Evolutionary conservation across 768 basidiomycete species (phyloP), one percentile per base, ranked within the genome.

Genomic region (Lanmaoa pseudosensibilis): DNA sequence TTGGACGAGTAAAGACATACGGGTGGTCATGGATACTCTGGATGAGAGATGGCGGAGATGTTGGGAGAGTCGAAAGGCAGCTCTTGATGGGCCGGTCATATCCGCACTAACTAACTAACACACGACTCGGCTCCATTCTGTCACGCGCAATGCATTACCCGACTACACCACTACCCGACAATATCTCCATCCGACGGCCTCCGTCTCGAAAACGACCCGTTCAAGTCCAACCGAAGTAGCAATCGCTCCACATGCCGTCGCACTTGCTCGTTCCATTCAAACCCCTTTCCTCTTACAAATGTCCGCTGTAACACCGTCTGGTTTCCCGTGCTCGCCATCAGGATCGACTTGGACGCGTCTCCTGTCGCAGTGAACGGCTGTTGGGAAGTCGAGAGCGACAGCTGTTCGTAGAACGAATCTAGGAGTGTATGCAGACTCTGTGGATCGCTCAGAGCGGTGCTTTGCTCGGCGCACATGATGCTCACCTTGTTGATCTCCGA

Each of bases 141-240:
- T n/a, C 46, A 45, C 58, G 48, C 58, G 53, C 21, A 30, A 19
- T 4, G 3, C 19, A 30, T 30, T 8, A 30, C 27, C 27, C 27
- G 27, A 30, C 27, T 4, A 27, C 5, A 27, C 16, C 19, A 13
- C 45, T 48, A 38, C 4, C 21, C 47, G 5, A 55, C 30, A 16
- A 19, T 16, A 1, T 52, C 48, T 10, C 13, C 36, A 6, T 40
- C 60, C 34, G 19, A 69, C 39, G 15, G 6, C 21, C 73, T 71
- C 13, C 78, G 77, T 33, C 76, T 81, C 16, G 89, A 89, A 60
- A 90, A 83, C 45, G 78, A 82, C 13, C 87, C 90, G 63, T 92
- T 94, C 69, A 94, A 90, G 72, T 96, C 94, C 13, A 96, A 73
- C 38, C 91, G 82, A 33, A 96, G 76, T 40, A 95, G 69, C 53